Base-by-base conservation (phyloP, 23 red algal species). In the Agarophyton chilense region DNA sequence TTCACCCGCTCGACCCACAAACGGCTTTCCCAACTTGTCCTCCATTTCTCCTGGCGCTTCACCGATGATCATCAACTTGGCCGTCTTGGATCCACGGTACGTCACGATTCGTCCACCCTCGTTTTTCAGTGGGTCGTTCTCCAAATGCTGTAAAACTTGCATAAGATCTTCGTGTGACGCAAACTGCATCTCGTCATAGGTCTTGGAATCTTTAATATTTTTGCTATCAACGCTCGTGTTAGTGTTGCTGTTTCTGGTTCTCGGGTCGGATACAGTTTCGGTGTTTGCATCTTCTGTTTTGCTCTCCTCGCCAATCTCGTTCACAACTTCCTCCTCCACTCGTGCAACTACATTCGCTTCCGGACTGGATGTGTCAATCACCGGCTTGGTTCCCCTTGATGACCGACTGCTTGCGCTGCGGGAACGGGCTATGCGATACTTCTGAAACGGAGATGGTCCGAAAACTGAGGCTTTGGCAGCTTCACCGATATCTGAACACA, bases 31-130 rank as follows among this genome's bases (percentile, higher is more conserved):
- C 41, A 72, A 21, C 52, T 39, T 72, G 38, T 95, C 76, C 72
- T 95, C 92, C 50, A 75, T 60, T 45, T 66, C 92, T 10, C 92
- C 92, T 34, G 92, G 92, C 12, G 85, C 92, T 65, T 95, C 92
- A 24, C 92, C 92, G 19, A 95, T 84, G 33, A 95, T 86, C 92
- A 95, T 95, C 16, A 95, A 8, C 33, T 58, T 65, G 1, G 92
- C 92, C 11, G 33, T 74, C 57, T 39, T 29, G 10, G 47, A 57
- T 43, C 92, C 92, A 41, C 92, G 84, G 75, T 74, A 71, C 2
- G 53, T 45, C 14, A 95, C 92, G 46, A 95, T 56, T 21, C 86
- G 84, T 29, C 81, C 75, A 47, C 92, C 92, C 24, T 86, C 82
- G 22, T 32, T 63, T 52, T 86, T 34, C 42, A 95, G 51, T 17